phyloP scores from a whole-genome alignment of 2,329 filamentous ascomycete genomes.

The Colletotrichum sojae region DNA sequence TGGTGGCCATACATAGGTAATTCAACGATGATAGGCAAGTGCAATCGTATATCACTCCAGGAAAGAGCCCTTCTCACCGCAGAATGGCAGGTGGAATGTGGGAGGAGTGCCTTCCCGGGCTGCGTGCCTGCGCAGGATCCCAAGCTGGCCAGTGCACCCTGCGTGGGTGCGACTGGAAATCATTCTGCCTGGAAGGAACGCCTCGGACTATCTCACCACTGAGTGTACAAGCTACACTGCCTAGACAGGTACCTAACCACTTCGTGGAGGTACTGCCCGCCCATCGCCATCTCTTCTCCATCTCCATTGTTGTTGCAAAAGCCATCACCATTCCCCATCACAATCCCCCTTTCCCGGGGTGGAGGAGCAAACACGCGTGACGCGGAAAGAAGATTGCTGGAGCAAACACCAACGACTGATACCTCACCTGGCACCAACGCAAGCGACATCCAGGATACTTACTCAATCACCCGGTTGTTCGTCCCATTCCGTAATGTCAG shows the following conservation, averaged over 20 bases:
- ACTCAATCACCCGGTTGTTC: conserved; percentile 4
- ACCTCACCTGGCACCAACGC: background rate
- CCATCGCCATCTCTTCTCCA: too few relatives aligned
- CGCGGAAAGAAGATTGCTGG: too few relatives aligned
- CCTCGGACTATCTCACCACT: background rate
- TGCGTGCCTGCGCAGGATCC: background rate
- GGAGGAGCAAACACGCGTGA: too few relatives aligned
- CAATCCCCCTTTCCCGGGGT: too few relatives aligned
- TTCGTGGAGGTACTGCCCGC: too few relatives aligned
- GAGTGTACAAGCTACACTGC: background rate
- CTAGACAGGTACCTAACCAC: too few relatives aligned
- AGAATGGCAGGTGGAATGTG: conserved; percentile 13
- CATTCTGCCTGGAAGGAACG: too few relatives aligned
- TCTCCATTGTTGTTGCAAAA: too few relatives aligned
- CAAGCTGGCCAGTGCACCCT: background rate
- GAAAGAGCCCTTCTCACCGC: background rate
- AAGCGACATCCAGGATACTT: conserved; percentile 7
- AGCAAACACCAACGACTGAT: too few relatives aligned
- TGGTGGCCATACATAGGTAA: background rate
- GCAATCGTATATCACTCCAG: background rate
- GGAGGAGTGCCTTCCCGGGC: background rate
- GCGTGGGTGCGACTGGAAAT: background rate
- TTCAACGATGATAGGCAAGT: background rate
- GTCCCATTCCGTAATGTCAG: conserved; percentile 12
- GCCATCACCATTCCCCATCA: too few relatives aligned